Percentiles rank a stretch among this genome's conserved stretches.
These are phyloP conservation scores for Magnolia officinalis DNA, from an alignment of 164 flowering plant species.

Conservation along the genomic window DNA sequence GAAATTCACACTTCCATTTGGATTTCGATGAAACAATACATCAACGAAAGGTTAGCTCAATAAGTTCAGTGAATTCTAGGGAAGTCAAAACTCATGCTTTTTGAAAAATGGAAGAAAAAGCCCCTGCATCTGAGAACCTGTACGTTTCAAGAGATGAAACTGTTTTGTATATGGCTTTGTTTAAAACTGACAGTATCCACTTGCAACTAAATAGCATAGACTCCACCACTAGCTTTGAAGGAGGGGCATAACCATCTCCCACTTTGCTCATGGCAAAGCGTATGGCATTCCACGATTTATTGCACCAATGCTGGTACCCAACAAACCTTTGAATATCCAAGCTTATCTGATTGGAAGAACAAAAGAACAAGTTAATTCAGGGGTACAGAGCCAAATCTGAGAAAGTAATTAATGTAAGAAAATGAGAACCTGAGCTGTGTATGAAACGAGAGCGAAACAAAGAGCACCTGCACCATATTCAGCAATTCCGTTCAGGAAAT, in stretches of 20 bases:
- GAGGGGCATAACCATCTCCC: constrained; percentile 68
- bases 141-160: constrained; percentile 55
- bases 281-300: constrained; percentile 90
- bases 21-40: no score
- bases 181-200: constrained; percentile 88
- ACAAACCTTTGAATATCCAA: constrained; percentile 89
- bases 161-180: constrained; percentile 73
- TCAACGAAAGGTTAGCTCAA: no score
- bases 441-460: constrained; percentile 72
- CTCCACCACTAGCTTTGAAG: constrained; percentile 28
- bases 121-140: constrained; percentile 73
- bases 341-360: constrained; percentile 76
- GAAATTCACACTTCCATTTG: no score
- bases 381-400: not conserved
- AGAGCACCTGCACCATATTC: constrained; percentile 98
- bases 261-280: constrained; percentile 89
- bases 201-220: constrained; percentile 72
- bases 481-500: constrained; percentile 80
- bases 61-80: no score
- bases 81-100: no score
- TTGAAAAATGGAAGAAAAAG: no score
- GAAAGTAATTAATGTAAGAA: not conserved
- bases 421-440: constrained; percentile 80
- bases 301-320: constrained; percentile 98
- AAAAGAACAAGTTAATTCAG: not conserved